phyloP scores from a whole-genome alignment of 805 yeast species.

The Kuraishia capsulata region DNA sequence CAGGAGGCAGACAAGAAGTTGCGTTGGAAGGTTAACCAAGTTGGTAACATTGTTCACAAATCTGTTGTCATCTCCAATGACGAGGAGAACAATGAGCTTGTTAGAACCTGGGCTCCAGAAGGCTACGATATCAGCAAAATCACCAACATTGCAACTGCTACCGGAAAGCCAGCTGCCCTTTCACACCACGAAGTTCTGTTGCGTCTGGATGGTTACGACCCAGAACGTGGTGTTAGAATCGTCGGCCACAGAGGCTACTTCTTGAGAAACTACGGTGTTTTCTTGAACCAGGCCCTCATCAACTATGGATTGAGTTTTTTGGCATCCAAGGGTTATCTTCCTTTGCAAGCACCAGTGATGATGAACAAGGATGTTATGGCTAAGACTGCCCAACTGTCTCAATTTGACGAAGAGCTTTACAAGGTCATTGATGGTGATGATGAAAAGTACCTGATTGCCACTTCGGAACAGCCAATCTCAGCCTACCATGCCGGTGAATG shows the following conservation, averaged over 20 bases:
- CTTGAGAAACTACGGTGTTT: conserved; percentile 90
- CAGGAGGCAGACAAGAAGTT: conserved; percentile 70
- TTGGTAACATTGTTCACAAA: conserved; percentile 93
- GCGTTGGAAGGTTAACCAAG: conserved; percentile 73
- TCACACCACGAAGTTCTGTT: conserved; percentile 94
- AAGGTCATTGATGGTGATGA: conserved; percentile 96
- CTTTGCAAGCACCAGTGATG: conserved; percentile 98
- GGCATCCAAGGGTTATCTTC: conserved; percentile 68
- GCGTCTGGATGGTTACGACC: conserved; percentile 95
- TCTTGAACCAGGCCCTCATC: conserved; percentile 94
- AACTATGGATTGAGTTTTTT: conserved; percentile 89
- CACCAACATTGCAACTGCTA: conserved; percentile 64
- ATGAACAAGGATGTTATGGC: conserved; percentile 99
- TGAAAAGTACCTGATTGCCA: conserved; percentile 95
- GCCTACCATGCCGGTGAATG: conserved; percentile 97
- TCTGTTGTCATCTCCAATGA: conserved; percentile 79
- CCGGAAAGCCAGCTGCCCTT: conserved; percentile 65
- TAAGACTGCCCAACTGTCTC: conserved; percentile 95
- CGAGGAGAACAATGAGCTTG: conserved; percentile 86
- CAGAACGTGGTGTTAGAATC: conserved; percentile 96
- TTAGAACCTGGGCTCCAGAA: conserved; percentile 83
- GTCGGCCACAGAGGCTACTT: conserved; percentile 99
- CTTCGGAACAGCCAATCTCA: conserved; percentile 98
- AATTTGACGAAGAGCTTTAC: conserved; percentile 96
- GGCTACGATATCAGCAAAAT: conserved; percentile 39